These are phyloP conservation scores for Rhodamnia rubescens DNA, from an alignment of 345 rosid species.

Conservation along the genomic window DNA sequence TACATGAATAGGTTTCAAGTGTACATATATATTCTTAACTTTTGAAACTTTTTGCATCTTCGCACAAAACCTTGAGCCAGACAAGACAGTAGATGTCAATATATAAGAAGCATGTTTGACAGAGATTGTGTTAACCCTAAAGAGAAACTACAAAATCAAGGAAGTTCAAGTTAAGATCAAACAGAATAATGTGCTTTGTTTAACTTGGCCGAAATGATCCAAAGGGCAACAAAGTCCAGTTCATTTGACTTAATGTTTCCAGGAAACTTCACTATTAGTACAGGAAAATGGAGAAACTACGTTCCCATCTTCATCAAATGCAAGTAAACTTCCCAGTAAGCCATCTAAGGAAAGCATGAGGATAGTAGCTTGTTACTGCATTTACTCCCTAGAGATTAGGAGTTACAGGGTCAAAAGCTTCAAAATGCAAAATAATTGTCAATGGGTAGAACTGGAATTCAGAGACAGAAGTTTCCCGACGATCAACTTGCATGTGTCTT, in stretches of 20 bases:
- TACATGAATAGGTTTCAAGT: background rate
- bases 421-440: background rate
- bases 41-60: background rate
- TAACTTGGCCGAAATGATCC: background rate
- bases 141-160: background rate
- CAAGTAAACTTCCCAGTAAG: background rate
- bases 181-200: background rate
- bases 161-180: background rate
- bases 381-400: background rate
- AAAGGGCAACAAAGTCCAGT: background rate
- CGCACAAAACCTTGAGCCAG: background rate
- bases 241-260: background rate
- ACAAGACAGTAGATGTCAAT: background rate
- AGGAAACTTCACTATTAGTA: background rate
- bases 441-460: background rate
- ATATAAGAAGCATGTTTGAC: background rate
- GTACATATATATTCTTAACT: background rate
- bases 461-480: background rate
- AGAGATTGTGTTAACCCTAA: background rate
- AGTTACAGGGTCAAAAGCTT: background rate
- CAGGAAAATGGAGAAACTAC: background rate
- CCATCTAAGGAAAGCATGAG: background rate
- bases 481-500: background rate
- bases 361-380: background rate
- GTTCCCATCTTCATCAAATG: background rate